Conservation (phyloP, 768 basidiomycete species). For the Hortiboletus campestris region DNA sequence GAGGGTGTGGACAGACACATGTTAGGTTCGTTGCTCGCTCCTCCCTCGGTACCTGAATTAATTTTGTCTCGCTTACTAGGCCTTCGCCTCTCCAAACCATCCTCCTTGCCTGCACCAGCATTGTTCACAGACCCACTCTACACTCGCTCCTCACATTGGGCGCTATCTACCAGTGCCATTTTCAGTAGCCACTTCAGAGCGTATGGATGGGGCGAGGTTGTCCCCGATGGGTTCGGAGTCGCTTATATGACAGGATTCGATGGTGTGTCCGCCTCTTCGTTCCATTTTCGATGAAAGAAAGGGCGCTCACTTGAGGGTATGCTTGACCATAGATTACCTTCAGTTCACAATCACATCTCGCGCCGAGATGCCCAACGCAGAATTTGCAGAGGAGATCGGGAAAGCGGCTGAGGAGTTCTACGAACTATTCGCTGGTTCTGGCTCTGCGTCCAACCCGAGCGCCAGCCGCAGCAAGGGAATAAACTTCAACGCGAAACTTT, state of each 20-base stretch:
- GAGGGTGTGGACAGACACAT: conserved; percentile 87
- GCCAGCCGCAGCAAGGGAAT: not conserved
- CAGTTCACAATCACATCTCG: conserved; percentile 88
- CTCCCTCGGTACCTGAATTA: not conserved
- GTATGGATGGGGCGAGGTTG: conserved; percentile 97
- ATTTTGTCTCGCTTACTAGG: conserved; percentile 40
- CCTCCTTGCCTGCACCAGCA: conserved; percentile 62
- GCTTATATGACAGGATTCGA: conserved; percentile 92
- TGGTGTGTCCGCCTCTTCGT: conserved; percentile 41
- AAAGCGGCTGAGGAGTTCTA: conserved; percentile 68
- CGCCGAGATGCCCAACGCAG: conserved; percentile 75
- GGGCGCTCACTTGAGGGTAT: not conserved
- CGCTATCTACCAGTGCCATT: conserved; percentile 85
- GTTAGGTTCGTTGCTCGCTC: conserved; percentile 52
- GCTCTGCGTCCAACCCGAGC: not conserved
- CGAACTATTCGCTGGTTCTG: conserved; percentile 42
- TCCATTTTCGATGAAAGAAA: not conserved
- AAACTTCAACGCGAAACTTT: conserved; percentile 17
- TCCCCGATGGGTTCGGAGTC: conserved; percentile 91
- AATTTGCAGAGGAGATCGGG: conserved; percentile 69
- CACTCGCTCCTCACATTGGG: conserved; percentile 75
- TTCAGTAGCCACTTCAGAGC: conserved; percentile 80
- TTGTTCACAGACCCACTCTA: conserved; percentile 77
- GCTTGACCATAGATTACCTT: conserved; percentile 54
- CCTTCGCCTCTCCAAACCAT: conserved; percentile 62